Evolutionary conservation across 129 eudicot genomes (phyloP).

Genomic region (Heracleum sosnowskyi): DNA sequence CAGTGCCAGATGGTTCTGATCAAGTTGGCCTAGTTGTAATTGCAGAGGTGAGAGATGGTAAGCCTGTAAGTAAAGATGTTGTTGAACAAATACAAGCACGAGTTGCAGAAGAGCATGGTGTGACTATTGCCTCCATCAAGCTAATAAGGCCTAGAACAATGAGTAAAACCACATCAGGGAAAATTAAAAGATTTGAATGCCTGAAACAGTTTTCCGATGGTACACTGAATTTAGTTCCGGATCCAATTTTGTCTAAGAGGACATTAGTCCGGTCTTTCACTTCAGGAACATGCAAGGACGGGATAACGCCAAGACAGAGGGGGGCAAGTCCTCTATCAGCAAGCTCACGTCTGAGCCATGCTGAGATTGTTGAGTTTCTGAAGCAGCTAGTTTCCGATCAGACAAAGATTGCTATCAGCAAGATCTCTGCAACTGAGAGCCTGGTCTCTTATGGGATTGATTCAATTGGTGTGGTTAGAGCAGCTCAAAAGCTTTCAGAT

Average conservation of each 20-base stretch:
- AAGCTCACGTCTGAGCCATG: conserved; percentile 27
- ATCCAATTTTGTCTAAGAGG: conserved; percentile 37
- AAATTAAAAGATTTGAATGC: conserved; percentile 71
- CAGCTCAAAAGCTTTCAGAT: conserved; percentile 84
- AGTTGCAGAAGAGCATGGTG: conserved; percentile 86
- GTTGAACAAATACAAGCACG: conserved; percentile 46
- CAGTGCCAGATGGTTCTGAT: conserved; percentile 62
- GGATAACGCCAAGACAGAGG: conserved; percentile 48
- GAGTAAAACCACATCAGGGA: conserved; percentile 82
- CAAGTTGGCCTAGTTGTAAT: conserved; percentile 78
- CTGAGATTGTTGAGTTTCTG: conserved; percentile 55
- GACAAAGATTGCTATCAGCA: conserved; percentile 47
- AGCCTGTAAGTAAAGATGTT: conserved; percentile 51
- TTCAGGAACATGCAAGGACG: conserved; percentile 67
- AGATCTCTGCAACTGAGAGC: conserved; percentile 60
- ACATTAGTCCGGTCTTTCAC: conserved; percentile 49
- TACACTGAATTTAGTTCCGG: conserved; percentile 56
- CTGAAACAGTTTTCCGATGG: conserved; percentile 65
- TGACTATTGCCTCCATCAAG: conserved; percentile 48
- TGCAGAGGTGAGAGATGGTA: conserved; percentile 75
- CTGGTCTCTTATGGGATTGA: conserved; percentile 68
- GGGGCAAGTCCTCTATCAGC: conserved; percentile 21
- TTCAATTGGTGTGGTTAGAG: conserved; percentile 85
- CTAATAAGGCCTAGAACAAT: conserved; percentile 60
- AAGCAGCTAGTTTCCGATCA: conserved; percentile 54